These are phyloP conservation scores for Chiua virens DNA, from an alignment of 768 basidiomycete genomes.

Conservation along the genomic window DNA sequence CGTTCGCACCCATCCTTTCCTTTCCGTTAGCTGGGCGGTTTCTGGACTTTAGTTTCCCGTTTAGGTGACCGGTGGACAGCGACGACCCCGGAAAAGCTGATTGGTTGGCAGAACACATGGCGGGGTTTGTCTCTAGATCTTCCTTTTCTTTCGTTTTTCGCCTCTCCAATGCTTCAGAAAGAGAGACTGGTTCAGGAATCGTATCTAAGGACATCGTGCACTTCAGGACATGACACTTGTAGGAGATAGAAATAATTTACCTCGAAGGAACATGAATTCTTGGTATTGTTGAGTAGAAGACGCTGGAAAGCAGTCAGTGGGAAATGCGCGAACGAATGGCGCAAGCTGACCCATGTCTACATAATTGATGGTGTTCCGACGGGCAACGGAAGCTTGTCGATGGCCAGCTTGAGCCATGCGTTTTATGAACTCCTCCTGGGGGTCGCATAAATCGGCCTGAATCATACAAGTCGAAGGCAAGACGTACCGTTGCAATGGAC, in stretches of 20 bases:
- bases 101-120: conserved; percentile 39
- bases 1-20: conserved; percentile 32
- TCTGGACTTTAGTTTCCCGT: conserved; percentile 41
- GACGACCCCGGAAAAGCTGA: conserved; percentile 27
- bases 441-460: conserved; percentile 13
- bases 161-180: conserved; percentile 58
- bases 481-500: conserved; percentile 69
- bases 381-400: conserved; percentile 58
- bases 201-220: conserved; percentile 46
- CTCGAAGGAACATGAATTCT: conserved; percentile 73
- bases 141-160: conserved; percentile 54
- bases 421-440: conserved; percentile 85
- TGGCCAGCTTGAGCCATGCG: conserved; percentile 69
- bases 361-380: conserved; percentile 61
- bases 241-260: conserved; percentile 32
- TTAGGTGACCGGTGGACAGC: conserved; percentile 18
- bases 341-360: conserved; percentile 67
- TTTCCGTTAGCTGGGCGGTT: conserved; percentile 36
- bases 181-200: conserved; percentile 60
- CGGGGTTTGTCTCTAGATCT: conserved; percentile 60
- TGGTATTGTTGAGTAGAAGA: conserved; percentile 58
- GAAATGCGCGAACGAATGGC: background rate
- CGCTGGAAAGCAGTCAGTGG: conserved; percentile 40
- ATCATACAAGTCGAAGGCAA: conserved; percentile 1
- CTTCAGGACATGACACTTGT: background rate